phyloP scores from a whole-genome alignment of 768 basidiomycete genomes.

The Boletus sp. region DNA sequence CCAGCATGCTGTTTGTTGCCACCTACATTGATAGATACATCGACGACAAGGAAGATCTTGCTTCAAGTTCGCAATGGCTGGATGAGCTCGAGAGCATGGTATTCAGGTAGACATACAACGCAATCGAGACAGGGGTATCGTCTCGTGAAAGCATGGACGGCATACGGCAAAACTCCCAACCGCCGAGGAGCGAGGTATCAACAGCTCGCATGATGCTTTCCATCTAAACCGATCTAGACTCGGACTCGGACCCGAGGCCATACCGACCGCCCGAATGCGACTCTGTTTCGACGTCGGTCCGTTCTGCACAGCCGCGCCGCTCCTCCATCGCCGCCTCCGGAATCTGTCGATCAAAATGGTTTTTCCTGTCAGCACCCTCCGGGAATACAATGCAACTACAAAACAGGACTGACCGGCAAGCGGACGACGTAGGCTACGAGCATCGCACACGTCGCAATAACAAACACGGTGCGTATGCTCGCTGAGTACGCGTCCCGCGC shows the following conservation, averaged over 20 bases:
- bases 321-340: not conserved
- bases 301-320: too few relatives aligned
- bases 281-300: conserved; percentile 1
- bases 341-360: not conserved
- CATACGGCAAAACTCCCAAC: too few relatives aligned
- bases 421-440: conserved; percentile 3
- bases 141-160: not conserved
- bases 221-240: not conserved
- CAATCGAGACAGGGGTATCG: not conserved
- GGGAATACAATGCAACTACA: not conserved
- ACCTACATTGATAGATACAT: too few relatives aligned
- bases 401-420: conserved; percentile 3
- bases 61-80: not conserved
- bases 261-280: not conserved
- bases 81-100: not conserved
- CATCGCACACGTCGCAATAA: conserved; percentile 4
- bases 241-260: not conserved
- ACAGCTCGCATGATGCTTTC: not conserved
- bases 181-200: too few relatives aligned
- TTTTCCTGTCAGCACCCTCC: not conserved
- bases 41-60: too few relatives aligned
- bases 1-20: too few relatives aligned
- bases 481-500: conserved; percentile 6
- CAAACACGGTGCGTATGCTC: conserved; percentile 9
- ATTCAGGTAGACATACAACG: not conserved